These are phyloP conservation scores for Metschnikowia santaceciliae DNA, from an alignment of 805 yeast species.

Conservation along the genomic window DNA sequence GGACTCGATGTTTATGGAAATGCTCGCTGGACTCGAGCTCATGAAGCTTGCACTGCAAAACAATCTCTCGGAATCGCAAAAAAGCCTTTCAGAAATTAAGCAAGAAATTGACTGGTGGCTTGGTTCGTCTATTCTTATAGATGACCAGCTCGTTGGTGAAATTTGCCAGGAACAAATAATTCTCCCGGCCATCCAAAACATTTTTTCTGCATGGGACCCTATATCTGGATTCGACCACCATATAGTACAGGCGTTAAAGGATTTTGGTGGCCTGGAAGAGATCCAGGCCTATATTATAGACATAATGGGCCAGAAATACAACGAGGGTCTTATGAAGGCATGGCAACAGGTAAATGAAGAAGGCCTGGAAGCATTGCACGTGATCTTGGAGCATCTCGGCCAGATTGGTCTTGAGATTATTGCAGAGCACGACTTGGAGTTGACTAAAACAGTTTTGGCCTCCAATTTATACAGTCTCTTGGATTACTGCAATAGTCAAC, in stretches of 20 bases:
- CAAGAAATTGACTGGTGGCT: slow-evolving; percentile 13
- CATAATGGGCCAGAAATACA: slow-evolving; percentile 4
- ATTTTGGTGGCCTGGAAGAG: slow-evolving; percentile 1
- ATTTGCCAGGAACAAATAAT: slow-evolving; percentile 5
- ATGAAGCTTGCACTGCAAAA: too few species aligned
- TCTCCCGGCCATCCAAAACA: slow-evolving; percentile 4
- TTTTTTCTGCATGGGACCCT: slow-evolving; percentile 5
- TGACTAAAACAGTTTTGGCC: neutral
- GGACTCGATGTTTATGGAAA: slow-evolving; percentile 11
- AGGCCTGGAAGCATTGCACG: neutral
- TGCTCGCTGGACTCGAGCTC: neutral
- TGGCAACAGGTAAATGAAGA: neutral
- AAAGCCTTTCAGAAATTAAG: neutral
- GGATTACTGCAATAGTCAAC: neutral
- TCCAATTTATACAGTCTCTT: neutral
- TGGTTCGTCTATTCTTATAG: slow-evolving; percentile 12
- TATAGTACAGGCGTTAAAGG: slow-evolving; percentile 9
- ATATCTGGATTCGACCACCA: slow-evolving; percentile 4
- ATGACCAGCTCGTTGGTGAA: slow-evolving; percentile 9
- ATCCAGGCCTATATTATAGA: slow-evolving; percentile 3
- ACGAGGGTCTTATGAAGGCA: neutral
- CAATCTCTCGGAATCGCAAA: neutral
- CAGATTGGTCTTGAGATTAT: neutral
- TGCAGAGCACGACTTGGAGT: neutral
- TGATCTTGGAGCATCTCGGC: neutral